Evolutionary conservation across 306 rosid species (phyloP).

Genomic region (Oemleria cerasiformis): DNA sequence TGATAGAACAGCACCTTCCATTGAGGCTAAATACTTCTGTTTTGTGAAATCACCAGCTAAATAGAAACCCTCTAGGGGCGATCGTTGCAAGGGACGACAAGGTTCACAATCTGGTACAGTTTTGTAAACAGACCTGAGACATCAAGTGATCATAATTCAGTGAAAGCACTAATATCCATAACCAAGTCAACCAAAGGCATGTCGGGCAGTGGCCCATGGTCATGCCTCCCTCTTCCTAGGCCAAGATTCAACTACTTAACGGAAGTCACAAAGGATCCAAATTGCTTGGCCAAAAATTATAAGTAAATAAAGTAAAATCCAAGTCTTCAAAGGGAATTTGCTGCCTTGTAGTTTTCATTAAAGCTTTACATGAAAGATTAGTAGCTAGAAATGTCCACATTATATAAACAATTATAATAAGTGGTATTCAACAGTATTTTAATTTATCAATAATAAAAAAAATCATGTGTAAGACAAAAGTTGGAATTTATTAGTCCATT

Average conservation of each 20-base stretch:
- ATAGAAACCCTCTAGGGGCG: conserved; percentile 91
- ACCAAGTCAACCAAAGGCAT: not conserved
- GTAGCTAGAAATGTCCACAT: not conserved
- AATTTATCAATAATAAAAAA: conserved; percentile 10
- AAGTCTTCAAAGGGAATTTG: not conserved
- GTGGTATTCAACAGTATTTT: conserved; percentile 6
- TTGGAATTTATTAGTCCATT: not conserved
- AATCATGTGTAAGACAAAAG: not conserved
- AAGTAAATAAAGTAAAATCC: not conserved
- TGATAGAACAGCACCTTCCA: conserved; percentile 98
- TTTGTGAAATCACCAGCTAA: conserved; percentile 96
- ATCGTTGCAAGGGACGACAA: conserved; percentile 87
- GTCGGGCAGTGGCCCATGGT: not conserved
- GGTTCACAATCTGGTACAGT: conserved; percentile 88
- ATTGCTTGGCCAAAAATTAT: not conserved
- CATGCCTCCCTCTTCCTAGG: not conserved
- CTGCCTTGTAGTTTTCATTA: not conserved
- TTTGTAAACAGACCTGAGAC: conserved; percentile 86
- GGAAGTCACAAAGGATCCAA: not conserved
- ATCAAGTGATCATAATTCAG: conserved; percentile 17
- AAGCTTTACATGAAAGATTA: not conserved
- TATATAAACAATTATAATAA: not conserved
- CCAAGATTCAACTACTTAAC: not conserved
- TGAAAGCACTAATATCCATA: no score
- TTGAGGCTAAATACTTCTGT: conserved; percentile 94